These are phyloP conservation scores for Fusarium nodosum DNA, from an alignment of 2,329 filamentous ascomycete genomes.

Conservation along the genomic window DNA sequence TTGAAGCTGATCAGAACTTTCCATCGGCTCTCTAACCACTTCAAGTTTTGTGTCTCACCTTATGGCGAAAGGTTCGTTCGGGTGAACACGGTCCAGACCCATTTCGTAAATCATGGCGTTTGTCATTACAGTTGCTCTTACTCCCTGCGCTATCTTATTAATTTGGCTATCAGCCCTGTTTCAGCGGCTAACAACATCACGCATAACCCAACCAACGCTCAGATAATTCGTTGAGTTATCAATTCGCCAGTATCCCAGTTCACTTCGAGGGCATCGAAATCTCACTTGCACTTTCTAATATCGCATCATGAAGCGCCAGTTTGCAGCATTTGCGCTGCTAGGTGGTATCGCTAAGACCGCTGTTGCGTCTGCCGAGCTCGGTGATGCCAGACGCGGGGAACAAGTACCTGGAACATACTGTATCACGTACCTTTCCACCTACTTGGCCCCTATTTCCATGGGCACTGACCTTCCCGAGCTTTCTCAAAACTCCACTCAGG, in stretches of 20 bases:
- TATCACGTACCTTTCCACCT: constrained; percentile 6
- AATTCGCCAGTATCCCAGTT: not conserved
- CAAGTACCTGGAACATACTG: constrained; percentile 12
- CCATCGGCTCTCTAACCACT: too few relatives aligned
- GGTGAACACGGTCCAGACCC: not conserved
- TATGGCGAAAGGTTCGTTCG: not conserved
- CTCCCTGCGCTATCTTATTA: not conserved
- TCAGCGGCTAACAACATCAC: not conserved
- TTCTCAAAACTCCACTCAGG: not conserved
- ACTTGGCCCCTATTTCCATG: not conserved
- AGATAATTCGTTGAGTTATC: not conserved
- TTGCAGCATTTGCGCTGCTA: not conserved
- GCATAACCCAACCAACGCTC: rapidly evolving
- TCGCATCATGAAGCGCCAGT: not conserved
- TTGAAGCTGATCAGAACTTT: not conserved
- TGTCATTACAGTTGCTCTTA: not conserved
- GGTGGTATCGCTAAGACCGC: not conserved
- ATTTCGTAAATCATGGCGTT: not conserved
- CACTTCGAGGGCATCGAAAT: rapidly evolving
- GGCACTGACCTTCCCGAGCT: not conserved
- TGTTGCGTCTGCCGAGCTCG: not conserved
- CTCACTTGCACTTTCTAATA: too few relatives aligned
- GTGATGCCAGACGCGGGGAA: not conserved
- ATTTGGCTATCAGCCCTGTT: not conserved
- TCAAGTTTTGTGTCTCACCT: not conserved